Base-by-base conservation (phyloP, 306 rosid genomes). In the Hippophae rhamnoides region DNA sequence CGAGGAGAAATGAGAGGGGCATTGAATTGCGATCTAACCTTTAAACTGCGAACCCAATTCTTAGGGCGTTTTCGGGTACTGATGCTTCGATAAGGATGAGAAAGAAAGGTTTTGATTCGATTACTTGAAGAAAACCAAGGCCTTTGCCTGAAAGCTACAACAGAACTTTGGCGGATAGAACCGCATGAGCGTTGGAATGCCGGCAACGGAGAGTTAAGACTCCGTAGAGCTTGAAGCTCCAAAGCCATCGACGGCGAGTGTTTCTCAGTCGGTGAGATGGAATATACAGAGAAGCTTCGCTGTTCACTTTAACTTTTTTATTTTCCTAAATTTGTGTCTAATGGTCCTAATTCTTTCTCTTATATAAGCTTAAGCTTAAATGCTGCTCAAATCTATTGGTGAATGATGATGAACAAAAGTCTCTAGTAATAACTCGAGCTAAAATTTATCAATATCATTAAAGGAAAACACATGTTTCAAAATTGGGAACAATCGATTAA, bases 1-100 rank as follows among this genome's bases (percentile, higher is more conserved):
- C 74, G 66, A 2, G 93, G 81, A 59, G 89, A 70, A 62, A 87
- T 64, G 47, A 87, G 82, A 48, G 94, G 87, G 14, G 13, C 60
- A 59, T 46, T 71, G 41, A 74, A 66, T 10, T 74, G 79, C 13
- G 82, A 72, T 42, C 62, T 45, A 42, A 72, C 72, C 11, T 59
- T 49, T 13, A 74, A 57, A 38, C 62, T 56, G 12, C 75, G 65
- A 42, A 26, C 64, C n/a, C 52, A 38, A 6, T 44, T 53, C 61
- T 26, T 26, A 47, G 13, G 43, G 0, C 52, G 44, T 23, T 47
- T 57, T 48, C 41, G 41, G 54, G 43, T 48, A 31, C 49, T 53
- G 11, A 56, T 40, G 8, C 64, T 47, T 43, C 14, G 53, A 49
- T 7, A 38, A 44, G 52, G 9, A 43, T 60, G 45, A 60, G 58